A percentile compares a stretch with the other conserved stretches of the same genome.
These are phyloP conservation scores for Coelastrella sp. DNA, from an alignment of 139 green algal genomes.

Conservation along the genomic window DNA sequence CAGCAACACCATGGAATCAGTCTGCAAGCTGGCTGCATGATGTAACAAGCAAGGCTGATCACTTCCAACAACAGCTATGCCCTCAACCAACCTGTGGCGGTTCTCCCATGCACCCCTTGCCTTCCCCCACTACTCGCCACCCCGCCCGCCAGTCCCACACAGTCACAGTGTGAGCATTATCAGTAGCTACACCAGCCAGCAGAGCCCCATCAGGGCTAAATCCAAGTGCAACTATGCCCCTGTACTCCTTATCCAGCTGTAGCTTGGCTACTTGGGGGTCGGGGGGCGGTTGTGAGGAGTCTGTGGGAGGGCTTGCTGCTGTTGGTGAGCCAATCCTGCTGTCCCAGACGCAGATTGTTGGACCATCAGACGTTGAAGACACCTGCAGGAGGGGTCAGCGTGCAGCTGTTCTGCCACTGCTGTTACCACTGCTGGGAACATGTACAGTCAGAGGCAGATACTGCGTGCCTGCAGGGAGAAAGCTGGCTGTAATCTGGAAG, in stretches of 20 bases:
- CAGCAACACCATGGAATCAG: no score
- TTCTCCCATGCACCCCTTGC: conserved; percentile 72
- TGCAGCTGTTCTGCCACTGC: no score
- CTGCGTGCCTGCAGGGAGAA: no score
- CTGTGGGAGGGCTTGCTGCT: conserved; percentile 32
- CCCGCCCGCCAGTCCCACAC: conserved; percentile 80
- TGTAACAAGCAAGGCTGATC: no score
- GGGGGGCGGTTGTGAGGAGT: conserved; percentile 21
- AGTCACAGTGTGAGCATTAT: conserved; percentile 81
- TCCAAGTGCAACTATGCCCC: conserved; percentile 65
- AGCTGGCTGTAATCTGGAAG: no score
- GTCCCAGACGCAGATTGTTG: conserved; percentile 81
- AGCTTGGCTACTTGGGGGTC: conserved; percentile 55
- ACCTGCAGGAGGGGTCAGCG: neutral
- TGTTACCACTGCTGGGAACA: no score
- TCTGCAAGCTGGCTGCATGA: no score
- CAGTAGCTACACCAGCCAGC: conserved; percentile 71
- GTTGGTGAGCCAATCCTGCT: conserved; percentile 40
- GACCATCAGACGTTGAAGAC: conserved; percentile 53
- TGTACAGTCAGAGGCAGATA: no score
- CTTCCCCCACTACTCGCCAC: conserved; percentile 50
- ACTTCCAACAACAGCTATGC: neutral
- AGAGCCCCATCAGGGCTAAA: conserved; percentile 70
- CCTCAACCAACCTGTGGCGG: conserved; percentile 67
- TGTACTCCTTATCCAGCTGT: conserved; percentile 65